Conservation (phyloP, 164 flowering plant genomes). For the Dillenia turbinata region DNA sequence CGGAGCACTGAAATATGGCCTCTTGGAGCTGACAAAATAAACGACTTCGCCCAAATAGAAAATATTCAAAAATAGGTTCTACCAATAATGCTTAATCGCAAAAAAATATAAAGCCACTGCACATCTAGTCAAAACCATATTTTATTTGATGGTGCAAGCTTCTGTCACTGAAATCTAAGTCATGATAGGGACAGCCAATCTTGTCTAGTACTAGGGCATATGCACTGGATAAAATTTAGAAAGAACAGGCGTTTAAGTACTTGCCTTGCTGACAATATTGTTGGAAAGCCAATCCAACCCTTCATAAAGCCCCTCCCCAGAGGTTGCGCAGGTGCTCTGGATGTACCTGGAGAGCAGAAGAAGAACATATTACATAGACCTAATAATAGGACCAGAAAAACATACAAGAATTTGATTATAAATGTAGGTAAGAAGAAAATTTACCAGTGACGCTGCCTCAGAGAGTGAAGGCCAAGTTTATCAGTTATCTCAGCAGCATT, state of each 20-base stretch:
- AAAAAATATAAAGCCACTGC: neutral
- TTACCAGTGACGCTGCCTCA: slow-evolving; percentile 97
- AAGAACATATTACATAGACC: neutral
- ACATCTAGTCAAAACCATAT: too few relatives aligned
- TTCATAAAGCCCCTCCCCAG: slow-evolving; percentile 95
- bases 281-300: slow-evolving; percentile 98
- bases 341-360: slow-evolving; percentile 65
- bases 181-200: too few relatives aligned
- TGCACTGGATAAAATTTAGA: neutral
- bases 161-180: too few relatives aligned
- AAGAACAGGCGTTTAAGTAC: neutral
- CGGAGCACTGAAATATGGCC: too few relatives aligned
- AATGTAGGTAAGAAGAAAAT: neutral
- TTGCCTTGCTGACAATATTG: slow-evolving; percentile 91
- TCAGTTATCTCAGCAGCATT: slow-evolving; percentile 99
- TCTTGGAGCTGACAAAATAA: too few relatives aligned
- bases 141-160: too few relatives aligned
- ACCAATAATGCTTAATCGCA: neutral
- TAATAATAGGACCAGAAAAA: neutral
- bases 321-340: slow-evolving; percentile 97
- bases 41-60: too few relatives aligned
- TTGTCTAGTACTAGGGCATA: too few relatives aligned
- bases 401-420: neutral
- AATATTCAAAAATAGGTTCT: too few relatives aligned
- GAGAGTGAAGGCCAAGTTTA: slow-evolving; percentile 94